These are phyloP conservation scores for Lupinus albus DNA, from an alignment of 306 rosid species.

Conservation along the genomic window DNA sequence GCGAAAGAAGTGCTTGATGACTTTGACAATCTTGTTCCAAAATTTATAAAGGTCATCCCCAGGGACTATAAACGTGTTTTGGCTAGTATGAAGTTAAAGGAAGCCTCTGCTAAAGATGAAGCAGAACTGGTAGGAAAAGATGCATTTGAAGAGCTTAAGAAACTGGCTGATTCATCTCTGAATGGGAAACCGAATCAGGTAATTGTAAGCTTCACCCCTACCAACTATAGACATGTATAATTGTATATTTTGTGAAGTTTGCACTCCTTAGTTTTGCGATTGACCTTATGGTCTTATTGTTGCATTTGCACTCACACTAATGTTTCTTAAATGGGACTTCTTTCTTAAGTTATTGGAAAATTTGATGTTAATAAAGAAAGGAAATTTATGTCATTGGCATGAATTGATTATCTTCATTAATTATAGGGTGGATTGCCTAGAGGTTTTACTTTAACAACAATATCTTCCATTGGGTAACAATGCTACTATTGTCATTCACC, in stretches of 20 bases:
- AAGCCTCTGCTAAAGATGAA: conserved; percentile 58
- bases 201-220: neutral
- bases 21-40: conserved; percentile 75
- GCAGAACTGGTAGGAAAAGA: conserved; percentile 61
- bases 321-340: neutral
- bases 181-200: conserved; percentile 70
- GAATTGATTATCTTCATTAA: neutral
- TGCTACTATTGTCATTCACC: too few relatives aligned
- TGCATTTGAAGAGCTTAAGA: conserved; percentile 96
- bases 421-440: neutral
- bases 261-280: neutral
- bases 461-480: neutral
- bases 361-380: neutral
- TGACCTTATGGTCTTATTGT: neutral
- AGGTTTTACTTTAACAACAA: neutral
- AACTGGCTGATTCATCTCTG: conserved; percentile 69
- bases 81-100: conserved; percentile 64
- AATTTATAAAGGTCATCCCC: conserved; percentile 87
- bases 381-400: neutral
- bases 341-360: neutral
- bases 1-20: conserved; percentile 82
- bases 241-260: neutral
- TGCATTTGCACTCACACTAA: neutral
- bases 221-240: neutral
- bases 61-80: conserved; percentile 86